Evolutionary conservation across 345 rosid genomes (phyloP).

Genomic region (Camelina hispida): DNA sequence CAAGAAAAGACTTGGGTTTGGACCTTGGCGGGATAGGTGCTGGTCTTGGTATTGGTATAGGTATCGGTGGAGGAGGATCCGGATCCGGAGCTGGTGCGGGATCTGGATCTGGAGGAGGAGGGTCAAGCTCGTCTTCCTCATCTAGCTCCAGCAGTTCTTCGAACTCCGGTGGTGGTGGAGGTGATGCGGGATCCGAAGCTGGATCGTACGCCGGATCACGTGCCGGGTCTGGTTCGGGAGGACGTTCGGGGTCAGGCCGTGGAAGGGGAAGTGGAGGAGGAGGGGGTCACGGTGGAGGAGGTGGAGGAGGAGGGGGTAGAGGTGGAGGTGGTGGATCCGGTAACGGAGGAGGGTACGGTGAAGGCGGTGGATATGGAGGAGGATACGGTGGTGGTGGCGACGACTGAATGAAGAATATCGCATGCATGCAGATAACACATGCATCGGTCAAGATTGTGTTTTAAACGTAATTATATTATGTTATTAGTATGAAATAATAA

Average conservation of each 20-base stretch:
- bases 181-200: slow-evolving; percentile 63
- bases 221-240: slow-evolving; percentile 60
- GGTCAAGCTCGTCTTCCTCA: slow-evolving; percentile 55
- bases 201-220: slow-evolving; percentile 75
- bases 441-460: slow-evolving; percentile 10
- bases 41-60: slow-evolving; percentile 76
- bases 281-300: slow-evolving; percentile 41
- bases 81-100: slow-evolving; percentile 73
- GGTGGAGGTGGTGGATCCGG: slow-evolving; percentile 43
- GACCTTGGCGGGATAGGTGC: slow-evolving; percentile 81
- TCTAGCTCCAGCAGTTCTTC: slow-evolving; percentile 62
- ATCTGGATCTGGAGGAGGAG: slow-evolving; percentile 60
- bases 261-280: slow-evolving; percentile 43
- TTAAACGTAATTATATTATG: slow-evolving; percentile 5
- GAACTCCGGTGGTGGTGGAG: slow-evolving; percentile 55
- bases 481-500: slow-evolving; percentile 8
- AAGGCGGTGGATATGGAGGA: slow-evolving; percentile 45
- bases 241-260: slow-evolving; percentile 42
- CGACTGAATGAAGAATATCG: slow-evolving; percentile 30
- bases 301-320: slow-evolving; percentile 43
- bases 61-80: slow-evolving; percentile 67
- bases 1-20: slow-evolving; percentile 74
- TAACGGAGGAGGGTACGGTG: slow-evolving; percentile 44
- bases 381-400: slow-evolving; percentile 45
- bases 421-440: slow-evolving; percentile 29